Evolutionary conservation across 1,284 basidiomycete species (phyloP), one percentile per base, ranked within the genome.

Genomic region (Irpex sp.): DNA sequence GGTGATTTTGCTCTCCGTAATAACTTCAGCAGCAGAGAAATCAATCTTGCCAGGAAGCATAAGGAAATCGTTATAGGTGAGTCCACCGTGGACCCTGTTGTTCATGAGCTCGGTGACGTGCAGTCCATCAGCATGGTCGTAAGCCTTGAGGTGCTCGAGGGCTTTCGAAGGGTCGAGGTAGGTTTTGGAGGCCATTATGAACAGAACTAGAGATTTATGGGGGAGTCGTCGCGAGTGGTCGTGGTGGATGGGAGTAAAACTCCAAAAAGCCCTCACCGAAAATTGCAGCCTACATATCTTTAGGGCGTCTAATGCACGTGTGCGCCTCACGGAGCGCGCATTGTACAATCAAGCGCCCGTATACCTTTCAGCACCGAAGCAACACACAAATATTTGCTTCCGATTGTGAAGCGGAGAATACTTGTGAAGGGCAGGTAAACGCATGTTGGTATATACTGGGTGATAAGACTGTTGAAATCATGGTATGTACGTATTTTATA

Each of bases 1-100:
- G 56, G 97, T 98, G 62, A 99, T 89, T 62, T 84, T 86, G 71
- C 89, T 93, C 79, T 97, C 94, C 2, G 95, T 89, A 68, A 86
- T 77, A 71, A 97, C 96, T 60, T 89, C 86, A 8, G 83, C 85
- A 1, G 94, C 93, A 40, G 90, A 82, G 76, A 99, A 99, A 81
- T 96, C 88, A 72, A 99, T 98, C 79, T 93, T 96, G 61, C 97
- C 97, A n/a, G 97, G 97, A 4, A 96, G 84, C 64, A 96, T 82
- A 68, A 96, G 83, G 77, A 97, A 95, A 76, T 97, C 94, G 73
- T 96, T 98, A 82, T 99, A 99, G 19, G 97, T 98, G 70, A 99
- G 86, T 21, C 97, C 97, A 51, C 97, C 97, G 75, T 97, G 91
- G 72, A 88, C 77, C 59, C 80, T 82, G 9, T 93, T 93, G 83